These are phyloP conservation scores for Tricholoma hemisulphureum DNA, from an alignment of 768 basidiomycete species.

Conservation along the genomic window DNA sequence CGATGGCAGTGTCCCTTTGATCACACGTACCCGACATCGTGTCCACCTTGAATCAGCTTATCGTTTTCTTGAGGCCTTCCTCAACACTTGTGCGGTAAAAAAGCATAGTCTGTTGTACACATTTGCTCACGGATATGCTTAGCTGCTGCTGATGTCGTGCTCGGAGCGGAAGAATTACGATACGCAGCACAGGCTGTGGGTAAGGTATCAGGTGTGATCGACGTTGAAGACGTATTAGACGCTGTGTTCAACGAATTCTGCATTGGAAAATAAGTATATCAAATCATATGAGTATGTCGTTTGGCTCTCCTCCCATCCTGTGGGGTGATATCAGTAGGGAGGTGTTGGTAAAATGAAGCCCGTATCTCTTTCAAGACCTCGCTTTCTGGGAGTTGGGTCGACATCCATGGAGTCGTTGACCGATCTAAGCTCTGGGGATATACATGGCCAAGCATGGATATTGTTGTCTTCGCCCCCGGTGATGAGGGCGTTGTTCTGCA, in stretches of 20 bases:
- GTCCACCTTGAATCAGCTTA: conserved; percentile 68
- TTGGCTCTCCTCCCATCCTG: conserved; percentile 18
- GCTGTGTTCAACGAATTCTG: conserved; percentile 85
- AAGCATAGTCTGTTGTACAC: neutral
- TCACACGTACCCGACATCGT: conserved; percentile 80
- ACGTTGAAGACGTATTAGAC: conserved; percentile 81
- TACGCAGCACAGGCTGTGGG: conserved; percentile 86
- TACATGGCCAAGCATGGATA: conserved; percentile 40
- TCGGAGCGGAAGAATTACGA: conserved; percentile 84
- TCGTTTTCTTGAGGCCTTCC: conserved; percentile 60
- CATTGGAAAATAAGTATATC: conserved; percentile 60
- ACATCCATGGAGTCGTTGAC: conserved; percentile 26
- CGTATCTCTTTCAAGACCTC: conserved; percentile 22
- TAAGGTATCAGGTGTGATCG: conserved; percentile 76
- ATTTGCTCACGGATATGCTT: conserved; percentile 2
- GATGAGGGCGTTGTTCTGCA: conserved; percentile 39
- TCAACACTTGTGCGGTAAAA: conserved; percentile 29
- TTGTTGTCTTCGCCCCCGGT: conserved; percentile 54
- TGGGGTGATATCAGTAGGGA: neutral
- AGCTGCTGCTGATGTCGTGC: conserved; percentile 71
- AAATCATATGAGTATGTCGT: conserved; percentile 2
- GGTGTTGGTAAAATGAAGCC: neutral
- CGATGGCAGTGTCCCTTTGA: conserved; percentile 49
- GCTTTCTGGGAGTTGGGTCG: conserved; percentile 21
- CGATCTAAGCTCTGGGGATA: conserved; percentile 4